Evolutionary conservation across 1,139 yeast genomes (phyloP).

Genomic region (Kodamaea arcana): DNA sequence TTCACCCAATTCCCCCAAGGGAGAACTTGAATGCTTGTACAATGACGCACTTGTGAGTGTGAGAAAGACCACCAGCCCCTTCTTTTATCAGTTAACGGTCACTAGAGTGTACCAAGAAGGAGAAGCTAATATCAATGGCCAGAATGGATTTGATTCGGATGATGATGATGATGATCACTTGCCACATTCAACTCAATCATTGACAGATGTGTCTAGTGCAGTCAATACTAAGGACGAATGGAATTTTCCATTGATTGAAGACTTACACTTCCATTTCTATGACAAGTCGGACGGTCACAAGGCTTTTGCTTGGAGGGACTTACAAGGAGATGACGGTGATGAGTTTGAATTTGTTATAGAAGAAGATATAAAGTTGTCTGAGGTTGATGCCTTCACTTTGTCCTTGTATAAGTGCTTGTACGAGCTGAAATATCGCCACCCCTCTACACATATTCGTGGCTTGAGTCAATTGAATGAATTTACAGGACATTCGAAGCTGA

Average conservation of each 20-base stretch:
- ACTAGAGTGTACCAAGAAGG: conserved; percentile 68
- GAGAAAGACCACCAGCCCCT: conserved; percentile 63
- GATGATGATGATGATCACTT: conserved; percentile 47
- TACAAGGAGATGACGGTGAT: conserved; percentile 86
- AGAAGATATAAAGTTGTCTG: conserved; percentile 50
- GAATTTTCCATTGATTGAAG: conserved; percentile 63
- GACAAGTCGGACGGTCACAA: conserved; percentile 28
- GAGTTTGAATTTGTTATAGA: conserved; percentile 72
- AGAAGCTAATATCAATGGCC: conserved; percentile 42
- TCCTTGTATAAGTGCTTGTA: conserved; percentile 67
- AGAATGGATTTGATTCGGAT: conserved; percentile 43
- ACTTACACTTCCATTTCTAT: conserved; percentile 47
- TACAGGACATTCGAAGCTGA: conserved; percentile 11
- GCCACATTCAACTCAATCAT: conserved; percentile 16
- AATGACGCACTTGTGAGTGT: conserved; percentile 77
- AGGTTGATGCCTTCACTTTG: conserved; percentile 62
- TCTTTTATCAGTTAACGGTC: conserved; percentile 66
- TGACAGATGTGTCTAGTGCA: conserved; percentile 22
- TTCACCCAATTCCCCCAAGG: conserved; percentile 77
- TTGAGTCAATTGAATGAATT: conserved; percentile 54
- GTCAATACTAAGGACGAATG: conserved; percentile 56
- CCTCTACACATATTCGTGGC: conserved; percentile 45
- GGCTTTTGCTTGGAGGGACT: conserved; percentile 75
- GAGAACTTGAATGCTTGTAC: conserved; percentile 74
- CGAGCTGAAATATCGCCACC: conserved; percentile 65